These are phyloP conservation scores for Akanthomyces muscarius DNA, from an alignment of 2,329 filamentous ascomycete genomes.

Conservation along the genomic window DNA sequence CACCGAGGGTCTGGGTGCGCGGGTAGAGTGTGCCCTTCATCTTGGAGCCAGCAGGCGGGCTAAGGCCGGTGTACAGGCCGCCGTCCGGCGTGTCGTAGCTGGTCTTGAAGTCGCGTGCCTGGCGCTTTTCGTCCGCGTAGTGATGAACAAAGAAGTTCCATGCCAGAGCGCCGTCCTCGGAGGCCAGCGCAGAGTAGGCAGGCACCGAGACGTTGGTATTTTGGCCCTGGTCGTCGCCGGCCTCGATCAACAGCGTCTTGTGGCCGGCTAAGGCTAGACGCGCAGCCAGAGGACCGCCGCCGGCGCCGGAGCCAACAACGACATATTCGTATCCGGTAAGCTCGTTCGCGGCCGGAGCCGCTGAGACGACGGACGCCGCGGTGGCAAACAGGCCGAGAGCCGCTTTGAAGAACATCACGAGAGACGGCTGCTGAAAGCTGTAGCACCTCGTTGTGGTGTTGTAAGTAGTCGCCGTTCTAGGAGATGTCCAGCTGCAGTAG, in stretches of 20 bases:
- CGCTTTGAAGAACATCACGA: conserved; percentile 7
- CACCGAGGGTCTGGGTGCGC: conserved; percentile 52
- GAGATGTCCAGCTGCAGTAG: background rate
- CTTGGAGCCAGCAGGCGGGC: conserved; percentile 48
- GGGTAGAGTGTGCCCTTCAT: conserved; percentile 55
- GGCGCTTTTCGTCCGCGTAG: conserved; percentile 50
- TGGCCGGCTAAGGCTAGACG: conserved; percentile 57
- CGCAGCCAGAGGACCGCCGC: conserved; percentile 55
- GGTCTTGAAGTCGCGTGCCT: conserved; percentile 55
- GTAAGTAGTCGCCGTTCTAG: background rate
- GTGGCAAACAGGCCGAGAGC: conserved; percentile 22
- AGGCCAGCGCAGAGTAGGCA: conserved; percentile 48
- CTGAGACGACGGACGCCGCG: conserved; percentile 19
- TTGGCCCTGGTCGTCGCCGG: conserved; percentile 52
- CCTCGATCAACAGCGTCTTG: conserved; percentile 58
- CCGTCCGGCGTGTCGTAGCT: conserved; percentile 51
- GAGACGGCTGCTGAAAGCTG: background rate
- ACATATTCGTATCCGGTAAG: conserved; percentile 54
- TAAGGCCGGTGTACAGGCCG: conserved; percentile 47
- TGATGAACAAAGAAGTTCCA: conserved; percentile 65
- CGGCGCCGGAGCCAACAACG: conserved; percentile 57
- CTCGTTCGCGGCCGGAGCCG: conserved; percentile 22
- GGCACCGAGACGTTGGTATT: conserved; percentile 50
- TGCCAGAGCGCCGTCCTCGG: conserved; percentile 50
- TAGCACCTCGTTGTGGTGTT: background rate